Evolutionary conservation across 139 green algal species (phyloP), one percentile per base, ranked within the genome.

Genomic region (Micromonas pusilla): DNA sequence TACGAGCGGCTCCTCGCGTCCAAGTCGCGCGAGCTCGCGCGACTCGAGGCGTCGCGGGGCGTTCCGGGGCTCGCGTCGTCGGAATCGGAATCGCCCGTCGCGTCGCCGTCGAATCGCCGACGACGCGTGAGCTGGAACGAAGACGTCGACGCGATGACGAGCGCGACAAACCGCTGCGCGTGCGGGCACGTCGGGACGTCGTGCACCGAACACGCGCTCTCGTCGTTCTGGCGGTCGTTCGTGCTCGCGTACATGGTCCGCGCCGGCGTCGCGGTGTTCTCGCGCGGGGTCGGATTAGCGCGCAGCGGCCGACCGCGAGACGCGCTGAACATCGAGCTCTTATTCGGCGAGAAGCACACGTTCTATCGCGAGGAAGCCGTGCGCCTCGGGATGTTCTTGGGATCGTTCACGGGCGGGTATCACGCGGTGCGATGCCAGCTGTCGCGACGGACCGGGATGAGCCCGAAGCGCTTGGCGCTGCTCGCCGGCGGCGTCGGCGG

Each of bases 361-460:
- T 5, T 32, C 31, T 73, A 73, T 25, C 66, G 66, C n/a, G 66
- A 54, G 20, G 66, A 73, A 6, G 66, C 66, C 5, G 66, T 73
- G 30, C n/a, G 66, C 6, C 25, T 45, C 5, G 66, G 66, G 32
- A 9, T 73, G 5, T 45, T 52, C 23, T 4, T 52, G 4, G 66
- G 66, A 4, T 9, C 20, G 32, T 73, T 73, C 33, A 52, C 20
- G 16, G 30, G 30, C 33, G 32, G 31, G 32, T 73, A 73, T 52
- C 31, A 73, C 66, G 30, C 23, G 5, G 25, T 52, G 31, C 16
- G 66, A 25, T 54, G 32, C 30, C 4, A 30, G 26, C 13, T 73
- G 62, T 73, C 20, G 20, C 20, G 45, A 4, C 16, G 20, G 5
- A 39, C 9, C 20, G 31, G 31, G 13, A 32, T 54, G 20, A n/a